Evolutionary conservation across 2,329 filamentous ascomycete species (phyloP).

Genomic region (Arachnomyces sp.): DNA sequence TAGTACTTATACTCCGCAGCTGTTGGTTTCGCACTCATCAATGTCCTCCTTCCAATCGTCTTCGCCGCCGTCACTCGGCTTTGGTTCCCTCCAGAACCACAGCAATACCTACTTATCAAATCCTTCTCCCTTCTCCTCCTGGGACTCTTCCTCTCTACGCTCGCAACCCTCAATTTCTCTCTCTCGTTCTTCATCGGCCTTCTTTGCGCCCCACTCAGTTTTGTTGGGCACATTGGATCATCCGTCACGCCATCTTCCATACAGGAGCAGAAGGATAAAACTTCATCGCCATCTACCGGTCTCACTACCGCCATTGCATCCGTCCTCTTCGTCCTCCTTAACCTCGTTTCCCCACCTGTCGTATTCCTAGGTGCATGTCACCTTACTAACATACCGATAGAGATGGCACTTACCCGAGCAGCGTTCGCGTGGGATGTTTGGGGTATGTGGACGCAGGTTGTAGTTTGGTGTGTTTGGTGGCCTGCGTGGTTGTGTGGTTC

Average conservation of each 20-base stretch:
- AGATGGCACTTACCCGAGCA: constrained; percentile 59
- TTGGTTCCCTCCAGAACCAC: constrained; percentile 49
- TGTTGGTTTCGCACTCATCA: constrained; percentile 48
- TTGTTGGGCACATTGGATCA: constrained; percentile 39
- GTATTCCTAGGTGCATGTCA: constrained; percentile 45
- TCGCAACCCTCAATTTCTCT: constrained; percentile 94
- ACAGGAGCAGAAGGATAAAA: too few species aligned
- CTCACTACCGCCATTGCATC: constrained; percentile 9
- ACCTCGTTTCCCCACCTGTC: constrained; percentile 53
- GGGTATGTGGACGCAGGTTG: constrained; percentile 80
- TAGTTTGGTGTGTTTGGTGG: constrained; percentile 95
- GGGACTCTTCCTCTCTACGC: constrained; percentile 82
- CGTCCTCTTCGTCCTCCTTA: constrained; percentile 42
- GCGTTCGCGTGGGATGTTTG: constrained; percentile 85
- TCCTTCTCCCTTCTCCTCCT: constrained; percentile 88
- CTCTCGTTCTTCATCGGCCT: constrained; percentile 80
- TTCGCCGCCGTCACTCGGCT: constrained; percentile 45
- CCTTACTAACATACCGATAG: constrained; percentile 44
- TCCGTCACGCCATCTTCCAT: too few species aligned
- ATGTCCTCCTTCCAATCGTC: constrained; percentile 49
- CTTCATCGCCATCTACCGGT: too few species aligned
- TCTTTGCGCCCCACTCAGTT: constrained; percentile 70
- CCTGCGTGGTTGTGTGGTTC: constrained; percentile 71
- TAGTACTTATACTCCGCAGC: constrained; percentile 58
- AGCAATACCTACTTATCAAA: constrained; percentile 73